Percentiles rank a stretch among this genome's conserved stretches.
Conservation (phyloP, 768 basidiomycete species). For the Mycena galopus region DNA sequence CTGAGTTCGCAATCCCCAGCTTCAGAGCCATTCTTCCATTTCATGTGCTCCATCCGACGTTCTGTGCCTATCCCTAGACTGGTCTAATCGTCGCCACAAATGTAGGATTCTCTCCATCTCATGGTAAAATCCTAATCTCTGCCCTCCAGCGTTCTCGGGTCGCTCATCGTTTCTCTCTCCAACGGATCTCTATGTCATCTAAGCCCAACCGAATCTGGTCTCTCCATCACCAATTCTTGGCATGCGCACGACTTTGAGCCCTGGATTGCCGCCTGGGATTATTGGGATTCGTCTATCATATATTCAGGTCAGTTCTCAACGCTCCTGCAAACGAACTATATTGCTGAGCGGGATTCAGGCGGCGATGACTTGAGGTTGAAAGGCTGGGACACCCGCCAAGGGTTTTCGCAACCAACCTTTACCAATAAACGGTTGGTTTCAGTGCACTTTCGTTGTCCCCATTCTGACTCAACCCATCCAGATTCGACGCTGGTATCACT, state of each 20-base stretch:
- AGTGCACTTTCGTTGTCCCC: background rate
- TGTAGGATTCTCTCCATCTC: conserved; percentile 8
- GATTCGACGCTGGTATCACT: conserved; percentile 95
- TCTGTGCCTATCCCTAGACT: conserved; percentile 93
- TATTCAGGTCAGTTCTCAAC: conserved; percentile 76
- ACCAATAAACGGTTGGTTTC: conserved; percentile 76
- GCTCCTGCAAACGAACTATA: background rate
- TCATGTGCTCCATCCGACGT: conserved; percentile 66
- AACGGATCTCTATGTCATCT: conserved; percentile 80
- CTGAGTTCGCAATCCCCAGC: conserved; percentile 48
- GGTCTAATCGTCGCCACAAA: conserved; percentile 76
- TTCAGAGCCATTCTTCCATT: conserved; percentile 58
- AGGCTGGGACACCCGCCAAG: conserved; percentile 88
- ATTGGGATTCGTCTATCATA: conserved; percentile 83
- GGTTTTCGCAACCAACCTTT: conserved; percentile 69
- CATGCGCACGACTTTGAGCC: conserved; percentile 93
- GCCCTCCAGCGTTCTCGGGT: conserved; percentile 59
- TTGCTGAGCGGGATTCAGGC: conserved; percentile 64
- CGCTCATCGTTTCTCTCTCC: conserved; percentile 86
- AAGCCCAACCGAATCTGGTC: conserved; percentile 56
- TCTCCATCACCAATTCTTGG: conserved; percentile 73
- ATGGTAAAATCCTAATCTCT: background rate
- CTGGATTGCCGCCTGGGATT: conserved; percentile 94
- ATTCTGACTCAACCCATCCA: conserved; percentile 44
- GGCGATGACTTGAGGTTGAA: conserved; percentile 94